Conservation (phyloP, 2,329 filamentous ascomycete genomes). For the Sarocladiaceae sp. region DNA sequence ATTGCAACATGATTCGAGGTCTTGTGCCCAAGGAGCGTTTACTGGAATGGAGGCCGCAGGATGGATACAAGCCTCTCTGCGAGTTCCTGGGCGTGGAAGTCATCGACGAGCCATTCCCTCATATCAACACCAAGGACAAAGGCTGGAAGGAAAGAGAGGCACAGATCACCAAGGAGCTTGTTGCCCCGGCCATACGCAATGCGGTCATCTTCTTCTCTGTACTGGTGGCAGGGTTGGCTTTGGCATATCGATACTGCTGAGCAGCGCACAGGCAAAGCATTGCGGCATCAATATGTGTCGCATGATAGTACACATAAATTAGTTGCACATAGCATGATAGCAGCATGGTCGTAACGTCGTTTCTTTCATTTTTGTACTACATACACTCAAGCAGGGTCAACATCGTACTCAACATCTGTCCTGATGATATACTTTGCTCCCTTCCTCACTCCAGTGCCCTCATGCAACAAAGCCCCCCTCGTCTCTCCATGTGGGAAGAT, state of each 20-base stretch:
- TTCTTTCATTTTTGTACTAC: neutral
- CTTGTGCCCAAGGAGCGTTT: slow-evolving; percentile 24
- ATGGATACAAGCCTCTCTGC: slow-evolving; percentile 39
- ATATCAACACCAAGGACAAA: slow-evolving; percentile 8
- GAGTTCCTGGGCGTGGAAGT: slow-evolving; percentile 31
- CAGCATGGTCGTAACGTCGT: neutral
- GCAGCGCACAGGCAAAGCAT: neutral
- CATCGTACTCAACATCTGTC: slow-evolving; percentile 68
- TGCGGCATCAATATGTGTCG: too few relatives aligned
- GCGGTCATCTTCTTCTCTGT: neutral
- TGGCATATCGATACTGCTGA: neutral
- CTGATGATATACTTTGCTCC: slow-evolving; percentile 66
- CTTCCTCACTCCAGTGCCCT: slow-evolving; percentile 65
- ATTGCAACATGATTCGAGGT: slow-evolving; percentile 27
- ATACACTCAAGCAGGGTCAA: slow-evolving; percentile 30
- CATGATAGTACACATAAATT: too few relatives aligned
- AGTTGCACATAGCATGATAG: too few relatives aligned
- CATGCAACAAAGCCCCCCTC: slow-evolving; percentile 61
- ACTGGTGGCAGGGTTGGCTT: neutral
- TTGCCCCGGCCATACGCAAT: neutral
- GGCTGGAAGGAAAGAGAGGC: slow-evolving; percentile 6
- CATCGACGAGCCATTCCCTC: slow-evolving; percentile 16
- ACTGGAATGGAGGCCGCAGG: slow-evolving; percentile 31
- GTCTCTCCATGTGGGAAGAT: slow-evolving; percentile 69
- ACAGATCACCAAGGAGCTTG: neutral